Percentiles rank a stretch among this genome's conserved stretches.
Evolutionary conservation across 768 basidiomycete genomes (phyloP).

Genomic region (Sarcomyxa edulis): DNA sequence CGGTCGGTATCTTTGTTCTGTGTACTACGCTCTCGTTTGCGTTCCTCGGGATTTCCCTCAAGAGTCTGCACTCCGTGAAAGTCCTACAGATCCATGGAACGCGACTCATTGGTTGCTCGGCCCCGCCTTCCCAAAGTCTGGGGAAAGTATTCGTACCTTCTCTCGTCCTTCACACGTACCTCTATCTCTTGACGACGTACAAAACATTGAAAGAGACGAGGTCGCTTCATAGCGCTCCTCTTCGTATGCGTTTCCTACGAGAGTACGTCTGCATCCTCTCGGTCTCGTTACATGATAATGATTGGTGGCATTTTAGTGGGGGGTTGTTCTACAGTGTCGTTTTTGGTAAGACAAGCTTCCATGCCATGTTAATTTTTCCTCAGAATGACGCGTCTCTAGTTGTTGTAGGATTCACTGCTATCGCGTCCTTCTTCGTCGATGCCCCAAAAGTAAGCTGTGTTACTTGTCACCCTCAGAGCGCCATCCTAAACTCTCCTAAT

Average conservation of each 20-base stretch:
- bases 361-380: neutral
- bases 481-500: neutral
- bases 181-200: slow-evolving; percentile 31
- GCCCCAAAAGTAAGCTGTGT: slow-evolving; percentile 19
- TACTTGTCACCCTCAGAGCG: neutral
- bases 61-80: slow-evolving; percentile 12
- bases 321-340: slow-evolving; percentile 37
- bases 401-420: slow-evolving; percentile 24
- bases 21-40: slow-evolving; percentile 23
- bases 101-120: slow-evolving; percentile 24
- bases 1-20: slow-evolving; percentile 22
- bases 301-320: slow-evolving; percentile 20
- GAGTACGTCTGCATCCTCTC: slow-evolving; percentile 23
- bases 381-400: slow-evolving; percentile 14
- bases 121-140: slow-evolving; percentile 21
- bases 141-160: slow-evolving; percentile 32
- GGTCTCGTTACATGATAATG: slow-evolving; percentile 2
- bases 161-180: slow-evolving; percentile 29
- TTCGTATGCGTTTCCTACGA: slow-evolving; percentile 28
- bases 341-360: slow-evolving; percentile 20
- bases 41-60: slow-evolving; percentile 20
- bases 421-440: slow-evolving; percentile 26
- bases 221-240: slow-evolving; percentile 23
- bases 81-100: slow-evolving; percentile 7
- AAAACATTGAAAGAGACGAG: slow-evolving; percentile 27